Conservation (phyloP, 371 early-diverging fungal genomes). For the Mucor circinelloides region DNA sequence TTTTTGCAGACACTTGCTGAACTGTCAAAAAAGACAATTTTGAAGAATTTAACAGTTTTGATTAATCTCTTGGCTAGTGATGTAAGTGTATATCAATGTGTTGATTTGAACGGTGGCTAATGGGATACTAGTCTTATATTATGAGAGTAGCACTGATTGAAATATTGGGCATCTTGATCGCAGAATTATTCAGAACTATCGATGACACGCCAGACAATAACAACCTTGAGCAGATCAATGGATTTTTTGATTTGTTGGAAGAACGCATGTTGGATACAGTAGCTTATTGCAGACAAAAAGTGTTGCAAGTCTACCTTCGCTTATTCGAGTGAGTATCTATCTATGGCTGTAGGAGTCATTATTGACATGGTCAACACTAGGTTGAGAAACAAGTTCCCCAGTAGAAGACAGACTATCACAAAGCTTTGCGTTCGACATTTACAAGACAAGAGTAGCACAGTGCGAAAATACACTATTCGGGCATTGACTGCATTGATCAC, state of each 20-base stretch:
- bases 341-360: neutral
- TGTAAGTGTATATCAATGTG: slow-evolving; percentile 38
- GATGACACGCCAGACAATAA: slow-evolving; percentile 65
- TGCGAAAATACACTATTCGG: slow-evolving; percentile 89
- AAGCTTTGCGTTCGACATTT: slow-evolving; percentile 76
- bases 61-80: slow-evolving; percentile 87
- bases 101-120: neutral
- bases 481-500: slow-evolving; percentile 76
- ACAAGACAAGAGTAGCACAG: slow-evolving; percentile 87
- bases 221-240: slow-evolving; percentile 63
- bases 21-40: slow-evolving; percentile 73
- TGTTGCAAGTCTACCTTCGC: slow-evolving; percentile 83
- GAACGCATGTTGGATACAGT: slow-evolving; percentile 90
- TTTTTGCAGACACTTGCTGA: slow-evolving; percentile 88
- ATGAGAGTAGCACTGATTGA: slow-evolving; percentile 89
- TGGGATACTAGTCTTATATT: slow-evolving; percentile 68
- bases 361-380: slow-evolving; percentile 8
- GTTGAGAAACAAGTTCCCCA: slow-evolving; percentile 75
- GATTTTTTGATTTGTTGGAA: slow-evolving; percentile 85
- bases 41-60: slow-evolving; percentile 85
- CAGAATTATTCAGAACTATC: slow-evolving; percentile 58
- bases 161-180: slow-evolving; percentile 80
- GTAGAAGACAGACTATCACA: slow-evolving; percentile 74
- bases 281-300: slow-evolving; percentile 80
- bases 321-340: slow-evolving; percentile 70